Evolutionary conservation across 345 rosid genomes (phyloP), one percentile per base, ranked within the genome.

Genomic region (Toxicodendron radicans): DNA sequence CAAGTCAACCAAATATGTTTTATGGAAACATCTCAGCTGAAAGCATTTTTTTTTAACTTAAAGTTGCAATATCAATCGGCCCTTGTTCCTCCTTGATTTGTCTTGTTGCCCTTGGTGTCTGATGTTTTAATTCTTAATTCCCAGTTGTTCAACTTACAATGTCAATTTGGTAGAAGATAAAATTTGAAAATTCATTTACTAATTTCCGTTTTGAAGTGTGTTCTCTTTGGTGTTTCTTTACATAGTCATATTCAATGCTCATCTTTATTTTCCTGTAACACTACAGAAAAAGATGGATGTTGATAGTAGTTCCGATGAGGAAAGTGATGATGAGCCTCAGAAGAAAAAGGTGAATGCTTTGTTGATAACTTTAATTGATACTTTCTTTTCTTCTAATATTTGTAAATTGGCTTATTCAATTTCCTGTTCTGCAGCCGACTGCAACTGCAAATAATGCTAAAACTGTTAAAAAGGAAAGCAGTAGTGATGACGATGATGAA

Each of bases 401-500:
- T 49, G 10, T 57, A 48, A 17, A 4, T 7, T 52, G 17, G 7
- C 33, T 12, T 73, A 21, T 35, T n/a, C 54, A 41, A 70, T 18
- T 68, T 52, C 9, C 20, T 11, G n/a, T 23, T 3, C 16, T 70
- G 38, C 75, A 77, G 83, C 69, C 78, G 1, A 79, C 86, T 71
- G 75, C 46, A 61, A 16, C 76, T 60, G 53, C 67, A 7, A 67
- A 79, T 62, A 82, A 66, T 0, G 79, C 80, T n/a, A 80, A 81
- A 66, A 13, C 70, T 46, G 77, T 64, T 67, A 66, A 79, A 68
- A 84, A 87, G 65, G 88, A 82, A 68, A 87, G 87, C 75, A 85
- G 89, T 52, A 80, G 83, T 52, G 89, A 80, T 35, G 93, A 87
- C 5, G 91, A 89, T 24, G 81, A 78, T 30, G 77, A 82, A 9